phyloP scores from a whole-genome alignment of 768 basidiomycete genomes.

The Hypholoma fasciculare region DNA sequence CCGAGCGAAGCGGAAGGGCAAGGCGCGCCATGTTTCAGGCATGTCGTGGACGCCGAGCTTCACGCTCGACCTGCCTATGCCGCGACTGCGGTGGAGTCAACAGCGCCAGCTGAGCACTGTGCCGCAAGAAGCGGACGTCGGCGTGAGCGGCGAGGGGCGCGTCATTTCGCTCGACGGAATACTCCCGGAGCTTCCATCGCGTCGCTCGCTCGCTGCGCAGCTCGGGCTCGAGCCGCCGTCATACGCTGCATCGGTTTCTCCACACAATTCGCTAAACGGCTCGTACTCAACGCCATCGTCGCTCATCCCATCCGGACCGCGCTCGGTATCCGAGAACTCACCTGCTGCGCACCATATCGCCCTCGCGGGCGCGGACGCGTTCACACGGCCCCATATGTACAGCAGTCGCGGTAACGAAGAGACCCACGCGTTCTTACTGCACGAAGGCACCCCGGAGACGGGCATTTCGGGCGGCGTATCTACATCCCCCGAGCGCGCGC shows the following conservation, averaged over 20 bases:
- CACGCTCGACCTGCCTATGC: slow-evolving; percentile 31
- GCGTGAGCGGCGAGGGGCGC: background rate
- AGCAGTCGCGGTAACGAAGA: background rate
- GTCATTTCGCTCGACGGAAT: background rate
- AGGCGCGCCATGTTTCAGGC: slow-evolving; percentile 33
- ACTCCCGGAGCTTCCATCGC: background rate
- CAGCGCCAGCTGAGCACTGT: background rate
- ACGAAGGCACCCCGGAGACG: slow-evolving; percentile 8
- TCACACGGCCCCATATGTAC: background rate
- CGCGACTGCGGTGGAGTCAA: background rate
- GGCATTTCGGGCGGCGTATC: background rate
- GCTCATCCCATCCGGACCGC: slow-evolving; percentile 17
- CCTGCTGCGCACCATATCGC: background rate
- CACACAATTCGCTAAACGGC: slow-evolving; percentile 13
- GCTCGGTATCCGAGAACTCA: slow-evolving; percentile 1
- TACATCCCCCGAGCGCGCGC: background rate
- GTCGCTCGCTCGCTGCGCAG: background rate
- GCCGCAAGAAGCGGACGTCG: background rate
- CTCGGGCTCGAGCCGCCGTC: slow-evolving; percentile 26
- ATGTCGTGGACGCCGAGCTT: slow-evolving; percentile 36
- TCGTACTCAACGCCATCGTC: slow-evolving; percentile 18
- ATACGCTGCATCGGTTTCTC: slow-evolving; percentile 28
- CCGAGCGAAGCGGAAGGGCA: slow-evolving; percentile 35
- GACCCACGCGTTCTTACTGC: slow-evolving; percentile 21
- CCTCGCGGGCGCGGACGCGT: background rate